A percentile compares a stretch with the other conserved stretches of the same genome.
Evolutionary conservation across 306 rosid genomes (phyloP).

Genomic region (Prunus mume): DNA sequence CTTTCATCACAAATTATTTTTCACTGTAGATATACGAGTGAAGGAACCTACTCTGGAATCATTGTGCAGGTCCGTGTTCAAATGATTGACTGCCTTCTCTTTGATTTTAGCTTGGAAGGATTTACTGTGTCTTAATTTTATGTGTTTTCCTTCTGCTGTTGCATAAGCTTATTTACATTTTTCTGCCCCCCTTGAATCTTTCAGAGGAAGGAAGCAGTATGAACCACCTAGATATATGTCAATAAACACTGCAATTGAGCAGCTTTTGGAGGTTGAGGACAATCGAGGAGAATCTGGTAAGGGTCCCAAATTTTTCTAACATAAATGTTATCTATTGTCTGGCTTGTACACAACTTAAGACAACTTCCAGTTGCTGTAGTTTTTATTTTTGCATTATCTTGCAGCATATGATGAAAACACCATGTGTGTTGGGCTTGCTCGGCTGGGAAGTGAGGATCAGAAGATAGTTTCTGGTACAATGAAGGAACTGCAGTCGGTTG

Average conservation of each 20-base stretch:
- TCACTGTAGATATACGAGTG: conserved; percentile 72
- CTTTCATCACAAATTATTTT: not conserved
- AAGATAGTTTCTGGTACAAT: conserved; percentile 67
- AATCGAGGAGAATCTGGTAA: conserved; percentile 60
- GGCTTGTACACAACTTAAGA: not conserved
- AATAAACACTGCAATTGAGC: conserved; percentile 79
- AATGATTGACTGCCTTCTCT: conserved; percentile 1
- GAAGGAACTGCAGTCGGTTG: conserved; percentile 61
- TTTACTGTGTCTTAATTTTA: not conserved
- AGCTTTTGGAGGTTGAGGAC: conserved; percentile 80
- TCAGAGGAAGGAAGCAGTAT: conserved; percentile 78
- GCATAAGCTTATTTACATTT: not conserved
- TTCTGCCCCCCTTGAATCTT: conserved; percentile 17
- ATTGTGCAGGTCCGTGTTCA: conserved; percentile 62
- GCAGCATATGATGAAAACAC: conserved; percentile 69
- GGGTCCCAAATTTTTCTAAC: conserved; percentile 2
- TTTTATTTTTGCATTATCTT: not conserved
- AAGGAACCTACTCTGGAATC: conserved; percentile 91
- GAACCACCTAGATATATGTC: conserved; percentile 92
- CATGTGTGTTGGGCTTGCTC: conserved; percentile 83
- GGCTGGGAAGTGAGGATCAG: conserved; percentile 89
- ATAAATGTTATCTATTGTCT: not conserved
- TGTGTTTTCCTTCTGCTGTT: not conserved
- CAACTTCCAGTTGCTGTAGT: not conserved
- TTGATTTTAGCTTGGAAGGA: not conserved